Percentiles rank a stretch among this genome's conserved stretches.
Conservation (phyloP, 805 yeast species). For the Naumovozyma baii region DNA sequence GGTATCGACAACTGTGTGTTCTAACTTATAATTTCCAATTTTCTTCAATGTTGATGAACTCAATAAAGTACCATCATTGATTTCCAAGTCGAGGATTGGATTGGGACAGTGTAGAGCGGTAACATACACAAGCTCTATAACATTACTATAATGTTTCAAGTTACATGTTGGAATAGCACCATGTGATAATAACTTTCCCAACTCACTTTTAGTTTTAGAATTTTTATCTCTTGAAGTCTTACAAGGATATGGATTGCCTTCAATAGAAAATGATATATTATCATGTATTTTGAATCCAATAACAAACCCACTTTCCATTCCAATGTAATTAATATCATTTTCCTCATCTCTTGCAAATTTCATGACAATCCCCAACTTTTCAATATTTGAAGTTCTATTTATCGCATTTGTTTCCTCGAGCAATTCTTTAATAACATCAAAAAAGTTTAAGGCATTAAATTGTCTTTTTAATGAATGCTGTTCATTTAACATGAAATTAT, state of each 20-base stretch:
- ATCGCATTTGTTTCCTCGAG: background rate
- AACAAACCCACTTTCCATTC: slow-evolving; percentile 25
- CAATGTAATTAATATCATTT: slow-evolving; percentile 14
- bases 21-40: slow-evolving; percentile 10
- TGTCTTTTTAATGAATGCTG: slow-evolving; percentile 18
- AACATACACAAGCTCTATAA: slow-evolving; percentile 15
- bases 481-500: slow-evolving; percentile 10
- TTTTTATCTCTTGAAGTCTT: background rate
- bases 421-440: slow-evolving; percentile 5
- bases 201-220: background rate
- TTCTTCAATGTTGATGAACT: slow-evolving; percentile 17
- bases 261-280: background rate
- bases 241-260: background rate
- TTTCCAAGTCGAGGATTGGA: slow-evolving; percentile 18
- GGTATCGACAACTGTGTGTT: background rate
- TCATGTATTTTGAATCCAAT: slow-evolving; percentile 17
- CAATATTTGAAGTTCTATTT: slow-evolving; percentile 6
- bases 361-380: slow-evolving; percentile 27
- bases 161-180: no score
- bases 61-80: slow-evolving; percentile 5
- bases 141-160: background rate
- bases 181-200: background rate
- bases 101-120: slow-evolving; percentile 23
- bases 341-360: slow-evolving; percentile 8
- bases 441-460: slow-evolving; percentile 15